A percentile compares a stretch with the other conserved stretches of the same genome.
These are phyloP conservation scores for Penicillium robsamsonii DNA, from an alignment of 495 filamentous ascomycete species.

Conservation along the genomic window DNA sequence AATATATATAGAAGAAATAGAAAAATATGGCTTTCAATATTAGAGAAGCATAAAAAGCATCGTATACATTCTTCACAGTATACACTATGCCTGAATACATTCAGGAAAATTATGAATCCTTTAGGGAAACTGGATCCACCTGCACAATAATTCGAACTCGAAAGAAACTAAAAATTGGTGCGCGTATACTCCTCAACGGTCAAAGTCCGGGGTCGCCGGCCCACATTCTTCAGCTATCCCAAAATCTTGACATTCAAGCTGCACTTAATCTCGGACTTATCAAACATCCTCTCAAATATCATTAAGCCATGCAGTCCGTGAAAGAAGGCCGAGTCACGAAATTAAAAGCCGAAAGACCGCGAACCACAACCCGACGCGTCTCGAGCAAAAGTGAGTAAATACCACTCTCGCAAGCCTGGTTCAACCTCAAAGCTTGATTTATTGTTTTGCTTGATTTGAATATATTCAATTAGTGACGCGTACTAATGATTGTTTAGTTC, in stretches of 20 bases:
- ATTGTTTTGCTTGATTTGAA: not conserved
- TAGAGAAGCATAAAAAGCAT: no score
- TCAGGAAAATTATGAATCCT: no score
- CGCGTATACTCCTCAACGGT: not conserved
- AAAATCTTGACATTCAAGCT: not conserved
- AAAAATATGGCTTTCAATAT: no score
- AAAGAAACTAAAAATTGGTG: no score
- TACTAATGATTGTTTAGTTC: conserved; percentile 20
- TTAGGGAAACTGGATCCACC: no score
- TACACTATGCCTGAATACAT: no score
- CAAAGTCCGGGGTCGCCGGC: conserved; percentile 3
- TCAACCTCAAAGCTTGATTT: not conserved
- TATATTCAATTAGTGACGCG: not conserved
- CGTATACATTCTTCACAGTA: no score
- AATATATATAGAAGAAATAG: no score
- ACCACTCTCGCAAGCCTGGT: not conserved
- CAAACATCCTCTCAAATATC: not conserved
- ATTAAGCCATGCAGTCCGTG: conserved; percentile 19
- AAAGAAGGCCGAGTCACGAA: conserved; percentile 31
- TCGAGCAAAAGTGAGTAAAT: conserved; percentile 20
- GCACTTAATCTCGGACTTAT: not conserved
- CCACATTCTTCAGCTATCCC: not conserved
- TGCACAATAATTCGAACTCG: no score
- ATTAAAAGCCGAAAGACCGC: conserved; percentile 8
- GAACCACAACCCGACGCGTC: conserved; percentile 17